Base-by-base conservation (phyloP, 352 stramenopile genomes). In the Aphanomyces euteiches region DNA sequence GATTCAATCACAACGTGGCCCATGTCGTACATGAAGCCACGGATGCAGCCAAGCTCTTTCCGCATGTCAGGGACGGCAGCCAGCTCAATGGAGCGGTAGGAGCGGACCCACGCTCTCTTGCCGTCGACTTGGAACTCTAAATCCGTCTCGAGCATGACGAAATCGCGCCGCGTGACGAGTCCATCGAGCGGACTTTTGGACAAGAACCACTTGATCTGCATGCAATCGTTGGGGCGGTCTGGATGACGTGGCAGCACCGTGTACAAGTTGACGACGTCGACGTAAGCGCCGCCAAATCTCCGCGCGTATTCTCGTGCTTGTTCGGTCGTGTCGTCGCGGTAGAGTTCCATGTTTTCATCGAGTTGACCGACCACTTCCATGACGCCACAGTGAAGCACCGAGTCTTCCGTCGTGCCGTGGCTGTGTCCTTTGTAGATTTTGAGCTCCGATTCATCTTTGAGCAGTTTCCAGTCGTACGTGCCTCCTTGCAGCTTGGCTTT, bases 331-430 rank as follows among this genome's bases (percentile, higher is more conserved):
- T 58, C 50, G 13, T 8, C 13, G 8, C 50, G 50, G n/a, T 58
- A 58, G 8, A 58, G n/a, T 2, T 34, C n/a, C 50, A 58, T 58
- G 50, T 38, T 34, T 58, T 58, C 50, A 34, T 58, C 50, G n/a
- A 58, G n/a, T 8, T 10, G 8, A 8, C 50, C 50, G 50, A 58
- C n/a, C 0, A 19, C n/a, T 2, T 58, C 50, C 50, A 58, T 58
- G 0, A 19, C 50, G 8, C 8, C 50, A 19, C 50, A 58, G 50
- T 21, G 50, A 19, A 58, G 28, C 1, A 38, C 50, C n/a, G n/a
- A 10, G 8, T 58, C n/a, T 12, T 10, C 8, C 8, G 50, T 58
- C 8, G 50, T 21, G 8, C 50, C 8, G 7, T 12, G 13, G 50
- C n/a, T 19, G 8, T 58, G n/a, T n/a, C 8, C 50, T 34, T 58